Evolutionary conservation across 139 green algal species (phyloP), one percentile per base, ranked within the genome.

Genomic region (Micractinium conductrix): DNA sequence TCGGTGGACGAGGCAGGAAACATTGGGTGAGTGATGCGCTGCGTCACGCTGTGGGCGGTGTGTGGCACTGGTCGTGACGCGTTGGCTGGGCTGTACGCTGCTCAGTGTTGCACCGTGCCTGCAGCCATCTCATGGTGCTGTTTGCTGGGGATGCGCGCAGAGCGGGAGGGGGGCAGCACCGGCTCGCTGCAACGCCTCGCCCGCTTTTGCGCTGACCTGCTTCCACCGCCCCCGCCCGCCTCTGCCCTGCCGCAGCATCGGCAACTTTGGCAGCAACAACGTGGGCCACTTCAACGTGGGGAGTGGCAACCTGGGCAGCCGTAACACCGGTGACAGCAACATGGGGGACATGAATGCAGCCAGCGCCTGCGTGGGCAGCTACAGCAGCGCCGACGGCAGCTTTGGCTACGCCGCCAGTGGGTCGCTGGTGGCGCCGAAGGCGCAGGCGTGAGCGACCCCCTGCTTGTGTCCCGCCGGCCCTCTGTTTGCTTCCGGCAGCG

Each of bases 261-360:
- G 76, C 37, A 82, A 81, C 76, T 17, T 30, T 26, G 76, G 76
- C 2, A 44, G 24, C 12, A 35, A 55, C 76, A 82, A 82, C 22
- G 76, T 82, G 26, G 76, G 76, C 4, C 76, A 82, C 38, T 72
- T 53, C 76, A 82, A 82, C 55, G 26, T 55, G 24, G 74, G 74
- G 63, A n/a, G 12, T 16, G 2, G 6, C 58, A 82, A 82, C 58
- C 55, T 82, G 21, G 76, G 76, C 76, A 82, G 76, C 76, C 76
- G 76, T 38, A 82, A 82, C 38, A 45, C 24, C 5, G 76, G 76
- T 19, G 45, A 37, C 37, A 21, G 6, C 76, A 82, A 82, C 58
- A 30, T 82, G 17, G 76, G 76, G 1, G 76, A 82, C 58, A 71
- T 82, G 55, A 82, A 82, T 14, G 24, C 43, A 0, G 76, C 38